A percentile compares a stretch with the other conserved stretches of the same genome.
These are phyloP conservation scores for Catenaria anguillulae DNA, from an alignment of 371 early-diverging fungal genomes.

Conservation along the genomic window DNA sequence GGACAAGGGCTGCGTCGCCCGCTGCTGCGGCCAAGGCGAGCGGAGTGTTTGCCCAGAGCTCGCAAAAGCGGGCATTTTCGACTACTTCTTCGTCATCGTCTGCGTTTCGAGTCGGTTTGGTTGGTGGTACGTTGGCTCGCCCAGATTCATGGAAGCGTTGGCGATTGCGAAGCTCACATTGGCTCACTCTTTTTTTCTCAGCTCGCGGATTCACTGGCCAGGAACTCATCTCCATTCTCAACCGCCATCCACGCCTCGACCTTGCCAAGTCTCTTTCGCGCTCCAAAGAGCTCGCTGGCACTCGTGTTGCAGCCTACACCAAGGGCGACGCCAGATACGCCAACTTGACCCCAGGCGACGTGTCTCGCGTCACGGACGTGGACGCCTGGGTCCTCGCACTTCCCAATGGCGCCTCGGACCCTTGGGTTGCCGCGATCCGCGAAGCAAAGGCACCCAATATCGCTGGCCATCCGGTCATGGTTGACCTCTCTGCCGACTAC, in stretches of 20 bases:
- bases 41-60: too few relatives aligned
- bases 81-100: conserved; percentile 9
- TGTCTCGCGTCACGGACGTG: conserved; percentile 40
- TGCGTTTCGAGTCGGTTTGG: conserved; percentile 53
- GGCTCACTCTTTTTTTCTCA: too few relatives aligned
- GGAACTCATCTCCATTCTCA: conserved; percentile 76
- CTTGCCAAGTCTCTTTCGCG: conserved; percentile 82
- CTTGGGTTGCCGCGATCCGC: conserved; percentile 74
- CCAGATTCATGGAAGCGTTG: too few relatives aligned
- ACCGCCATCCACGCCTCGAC: conserved; percentile 67
- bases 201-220: conserved; percentile 93
- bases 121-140: too few relatives aligned
- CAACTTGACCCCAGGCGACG: conserved; percentile 12
- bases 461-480: conserved; percentile 39
- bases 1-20: conserved; percentile 12
- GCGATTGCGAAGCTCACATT: too few relatives aligned
- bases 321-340: not conserved
- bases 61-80: too few relatives aligned
- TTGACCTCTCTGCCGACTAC: conserved; percentile 87
- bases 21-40: not conserved
- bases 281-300: conserved; percentile 57
- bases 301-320: conserved; percentile 59
- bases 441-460: conserved; percentile 27
- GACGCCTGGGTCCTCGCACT: conserved; percentile 90
- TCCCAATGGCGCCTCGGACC: conserved; percentile 80